phyloP scores from a whole-genome alignment of 306 rosid species.

The Potentilla sterilis region DNA sequence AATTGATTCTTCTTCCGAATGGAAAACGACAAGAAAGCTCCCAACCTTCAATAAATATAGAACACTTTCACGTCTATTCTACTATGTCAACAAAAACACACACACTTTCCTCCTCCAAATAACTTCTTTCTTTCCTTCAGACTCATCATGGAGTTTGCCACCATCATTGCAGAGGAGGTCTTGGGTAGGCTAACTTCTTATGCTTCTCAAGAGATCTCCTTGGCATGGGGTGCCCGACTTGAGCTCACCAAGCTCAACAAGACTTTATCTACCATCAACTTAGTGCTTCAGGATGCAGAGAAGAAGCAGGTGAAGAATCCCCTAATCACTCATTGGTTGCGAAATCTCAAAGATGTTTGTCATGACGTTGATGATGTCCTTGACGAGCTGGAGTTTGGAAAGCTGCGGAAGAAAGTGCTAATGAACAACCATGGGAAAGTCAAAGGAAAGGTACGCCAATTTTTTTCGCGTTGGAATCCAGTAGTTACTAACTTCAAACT shows the following conservation, averaged over 20 bases:
- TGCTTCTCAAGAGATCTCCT: background rate
- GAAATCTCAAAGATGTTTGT: conserved; percentile 1
- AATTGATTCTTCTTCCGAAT: no score
- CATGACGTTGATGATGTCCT: conserved; percentile 2
- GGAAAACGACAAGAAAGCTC: no score
- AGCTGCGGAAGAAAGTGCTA: background rate
- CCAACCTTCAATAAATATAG: no score
- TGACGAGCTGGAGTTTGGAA: conserved; percentile 12
- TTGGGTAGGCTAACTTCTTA: background rate
- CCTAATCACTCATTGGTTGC: background rate
- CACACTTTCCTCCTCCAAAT: no score
- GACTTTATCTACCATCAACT: background rate
- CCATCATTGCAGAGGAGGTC: background rate
- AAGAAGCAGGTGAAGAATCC: background rate
- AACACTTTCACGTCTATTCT: no score
- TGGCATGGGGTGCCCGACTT: background rate
- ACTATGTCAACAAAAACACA: no score
- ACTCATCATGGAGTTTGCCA: background rate
- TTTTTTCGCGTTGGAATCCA: background rate
- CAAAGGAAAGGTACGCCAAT: background rate
- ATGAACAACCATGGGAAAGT: background rate
- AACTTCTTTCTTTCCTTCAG: no score
- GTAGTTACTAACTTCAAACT: no score
- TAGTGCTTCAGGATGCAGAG: conserved; percentile 8
- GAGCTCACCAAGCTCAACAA: background rate